Evolutionary conservation across 2,329 filamentous ascomycete genomes (phyloP), one percentile per base, ranked within the genome.

Genomic region (Lithohypha guttulata): DNA sequence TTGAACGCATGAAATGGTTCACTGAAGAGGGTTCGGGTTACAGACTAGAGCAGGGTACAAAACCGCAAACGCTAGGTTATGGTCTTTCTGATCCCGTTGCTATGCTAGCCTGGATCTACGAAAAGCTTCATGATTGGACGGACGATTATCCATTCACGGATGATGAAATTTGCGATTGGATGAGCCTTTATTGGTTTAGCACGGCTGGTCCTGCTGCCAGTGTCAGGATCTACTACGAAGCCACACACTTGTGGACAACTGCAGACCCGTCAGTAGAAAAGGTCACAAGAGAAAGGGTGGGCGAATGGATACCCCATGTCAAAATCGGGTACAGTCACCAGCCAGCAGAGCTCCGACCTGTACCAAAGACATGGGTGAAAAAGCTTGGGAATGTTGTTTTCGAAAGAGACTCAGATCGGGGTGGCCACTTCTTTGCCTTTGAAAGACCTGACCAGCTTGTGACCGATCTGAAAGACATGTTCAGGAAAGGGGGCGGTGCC

Each of bases 81-180:
- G 75, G 66, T 0, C 65, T 87, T 2, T 67, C 73, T 0, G 81
- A 86, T 54, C 84, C 83, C 0, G 71, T 83, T 0, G 80, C 72
- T 0, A 60, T 85, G 2, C 64, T 89, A 1, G 74, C 80, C 0
- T 89, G 84, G 84, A 77, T 89, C 20, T 81, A 82, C 49, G 84
- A 89, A 59, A 89, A 89, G 56, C 61, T 89, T 19, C 73, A 79
- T 47, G 77, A 81, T 49, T 89, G 82, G 83, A 77, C 77, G 0
- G 81, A 87, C 50, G 51, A 50, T 1, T 85, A 85, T 51, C 62
- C 70, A 0, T 87, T 81, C 81, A 79, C 74, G 0, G 77, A 84
- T 43, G 80, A 85, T 35, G 81, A 86, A 59, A 69, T 87, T 6
- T 59, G 84, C 18, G 83, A 76, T 0, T 87, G 81, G 82, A 61